These are phyloP conservation scores for Hypoxylon sp. DNA, from an alignment of 2,329 filamentous ascomycete species.

Conservation along the genomic window DNA sequence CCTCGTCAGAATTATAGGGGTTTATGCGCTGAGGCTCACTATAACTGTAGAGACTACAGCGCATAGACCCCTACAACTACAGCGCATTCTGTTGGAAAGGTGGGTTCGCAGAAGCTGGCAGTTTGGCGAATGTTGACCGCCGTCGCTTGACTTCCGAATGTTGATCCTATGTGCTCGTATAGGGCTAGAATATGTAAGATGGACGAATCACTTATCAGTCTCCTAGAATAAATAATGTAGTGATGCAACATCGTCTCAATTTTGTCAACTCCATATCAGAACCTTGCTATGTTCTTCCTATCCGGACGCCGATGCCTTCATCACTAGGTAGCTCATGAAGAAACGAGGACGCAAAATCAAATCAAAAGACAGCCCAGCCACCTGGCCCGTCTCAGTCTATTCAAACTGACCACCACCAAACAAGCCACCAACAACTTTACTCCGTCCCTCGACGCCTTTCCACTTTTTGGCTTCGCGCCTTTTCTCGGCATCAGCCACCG, in stretches of 20 bases:
- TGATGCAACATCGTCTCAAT: conserved; percentile 14
- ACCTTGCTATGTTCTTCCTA: background rate
- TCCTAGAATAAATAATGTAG: background rate
- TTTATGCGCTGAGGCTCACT: too few species aligned
- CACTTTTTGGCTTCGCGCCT: conserved; percentile 71
- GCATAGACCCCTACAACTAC: too few species aligned
- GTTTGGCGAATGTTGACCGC: too few species aligned
- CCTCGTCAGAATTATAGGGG: too few species aligned
- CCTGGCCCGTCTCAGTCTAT: conserved; percentile 46
- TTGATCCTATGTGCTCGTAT: too few species aligned
- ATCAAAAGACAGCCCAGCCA: background rate
- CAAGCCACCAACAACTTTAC: conserved; percentile 70
- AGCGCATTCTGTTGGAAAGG: too few species aligned
- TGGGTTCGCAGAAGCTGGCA: too few species aligned
- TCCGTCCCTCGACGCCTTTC: conserved; percentile 70
- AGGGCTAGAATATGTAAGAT: too few species aligned
- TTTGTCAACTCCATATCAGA: conserved; percentile 3
- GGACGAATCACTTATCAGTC: too few species aligned
- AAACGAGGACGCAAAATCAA: background rate
- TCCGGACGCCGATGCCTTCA: conserved; percentile 25
- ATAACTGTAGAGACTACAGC: too few species aligned
- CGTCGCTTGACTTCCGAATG: too few species aligned
- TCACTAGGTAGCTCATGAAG: background rate
- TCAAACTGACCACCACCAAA: conserved; percentile 71
- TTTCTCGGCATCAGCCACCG: conserved; percentile 70